phyloP scores from a whole-genome alignment of 2,329 filamentous ascomycete genomes.

The Hypoxylon rubiginosum region DNA sequence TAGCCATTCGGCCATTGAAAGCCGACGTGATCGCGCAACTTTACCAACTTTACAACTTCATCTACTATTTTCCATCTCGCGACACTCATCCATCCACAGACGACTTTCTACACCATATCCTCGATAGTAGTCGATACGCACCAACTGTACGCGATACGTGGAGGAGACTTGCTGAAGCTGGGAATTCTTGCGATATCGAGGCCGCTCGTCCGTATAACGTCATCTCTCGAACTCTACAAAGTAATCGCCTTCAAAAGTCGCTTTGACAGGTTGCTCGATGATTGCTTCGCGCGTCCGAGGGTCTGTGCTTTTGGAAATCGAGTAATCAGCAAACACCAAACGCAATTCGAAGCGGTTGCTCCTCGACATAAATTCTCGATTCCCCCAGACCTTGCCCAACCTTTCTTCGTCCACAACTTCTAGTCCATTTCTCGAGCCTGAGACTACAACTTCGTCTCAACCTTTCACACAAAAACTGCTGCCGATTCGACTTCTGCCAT shows the following conservation, averaged over 20 bases:
- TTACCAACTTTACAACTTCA: conserved; percentile 10
- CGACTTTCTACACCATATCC: neutral
- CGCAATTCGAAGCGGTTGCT: neutral
- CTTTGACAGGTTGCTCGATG: neutral
- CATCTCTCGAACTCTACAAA: neutral
- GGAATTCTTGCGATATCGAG: neutral
- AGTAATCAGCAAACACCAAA: neutral
- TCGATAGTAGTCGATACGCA: neutral
- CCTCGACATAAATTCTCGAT: neutral
- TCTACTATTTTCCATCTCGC: neutral
- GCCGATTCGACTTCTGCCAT: too few species aligned
- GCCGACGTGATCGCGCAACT: conserved; percentile 1
- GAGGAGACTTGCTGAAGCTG: neutral
- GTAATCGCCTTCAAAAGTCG: neutral
- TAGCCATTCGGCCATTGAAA: neutral
- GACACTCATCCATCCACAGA: neutral
- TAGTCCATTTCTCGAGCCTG: too few species aligned
- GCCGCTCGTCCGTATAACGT: neutral
- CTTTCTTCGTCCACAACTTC: too few species aligned
- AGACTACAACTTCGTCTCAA: too few species aligned
- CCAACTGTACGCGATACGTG: neutral
- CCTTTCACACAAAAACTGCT: too few species aligned
- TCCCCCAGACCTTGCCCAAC: too few species aligned
- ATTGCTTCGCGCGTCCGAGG: neutral
- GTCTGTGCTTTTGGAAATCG: neutral